Percentiles rank a stretch among this genome's conserved stretches.
These are phyloP conservation scores for Aspergillus sp. DNA, from an alignment of 2,329 filamentous ascomycete species.

Conservation along the genomic window DNA sequence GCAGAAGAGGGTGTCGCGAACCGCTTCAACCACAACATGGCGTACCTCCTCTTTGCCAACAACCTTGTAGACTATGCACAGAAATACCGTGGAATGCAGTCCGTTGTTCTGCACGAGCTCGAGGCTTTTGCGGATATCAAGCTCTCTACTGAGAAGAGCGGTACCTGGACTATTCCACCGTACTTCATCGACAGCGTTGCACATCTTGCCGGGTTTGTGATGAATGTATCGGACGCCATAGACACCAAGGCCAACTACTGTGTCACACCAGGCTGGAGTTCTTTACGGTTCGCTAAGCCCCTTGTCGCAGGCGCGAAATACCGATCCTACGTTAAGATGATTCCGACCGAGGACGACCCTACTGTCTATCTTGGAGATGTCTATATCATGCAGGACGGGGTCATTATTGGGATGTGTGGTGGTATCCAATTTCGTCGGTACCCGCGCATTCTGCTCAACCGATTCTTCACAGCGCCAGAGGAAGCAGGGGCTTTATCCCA, in stretches of 20 bases:
- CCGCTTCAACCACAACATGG: not conserved
- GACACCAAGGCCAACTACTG: slow-evolving; percentile 7
- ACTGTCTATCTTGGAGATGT: slow-evolving; percentile 41
- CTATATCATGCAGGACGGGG: slow-evolving; percentile 35
- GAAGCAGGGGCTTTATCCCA: not conserved
- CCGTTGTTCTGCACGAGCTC: not conserved
- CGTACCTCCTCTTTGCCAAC: not conserved
- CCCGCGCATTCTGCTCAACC: slow-evolving; percentile 21
- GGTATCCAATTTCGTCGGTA: slow-evolving; percentile 36
- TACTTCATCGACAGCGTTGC: slow-evolving; percentile 11
- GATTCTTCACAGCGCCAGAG: slow-evolving; percentile 17
- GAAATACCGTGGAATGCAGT: not conserved
- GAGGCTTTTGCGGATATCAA: not conserved
- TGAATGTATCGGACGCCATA: slow-evolving; percentile 8
- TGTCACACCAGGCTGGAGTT: slow-evolving; percentile 11
- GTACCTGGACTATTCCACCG: slow-evolving; percentile 26
- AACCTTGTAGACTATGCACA: not conserved
- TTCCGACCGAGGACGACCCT: slow-evolving; percentile 27
- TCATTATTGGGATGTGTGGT: slow-evolving; percentile 34
- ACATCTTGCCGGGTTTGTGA: slow-evolving; percentile 9
- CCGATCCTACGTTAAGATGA: slow-evolving; percentile 32
- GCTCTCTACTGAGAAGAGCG: not conserved
- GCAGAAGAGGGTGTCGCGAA: not conserved
- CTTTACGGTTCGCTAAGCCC: slow-evolving; percentile 25
- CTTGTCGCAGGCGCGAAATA: slow-evolving; percentile 28